Conservation (phyloP, 805 yeast species). For the Zygotorulaspora sp. region DNA sequence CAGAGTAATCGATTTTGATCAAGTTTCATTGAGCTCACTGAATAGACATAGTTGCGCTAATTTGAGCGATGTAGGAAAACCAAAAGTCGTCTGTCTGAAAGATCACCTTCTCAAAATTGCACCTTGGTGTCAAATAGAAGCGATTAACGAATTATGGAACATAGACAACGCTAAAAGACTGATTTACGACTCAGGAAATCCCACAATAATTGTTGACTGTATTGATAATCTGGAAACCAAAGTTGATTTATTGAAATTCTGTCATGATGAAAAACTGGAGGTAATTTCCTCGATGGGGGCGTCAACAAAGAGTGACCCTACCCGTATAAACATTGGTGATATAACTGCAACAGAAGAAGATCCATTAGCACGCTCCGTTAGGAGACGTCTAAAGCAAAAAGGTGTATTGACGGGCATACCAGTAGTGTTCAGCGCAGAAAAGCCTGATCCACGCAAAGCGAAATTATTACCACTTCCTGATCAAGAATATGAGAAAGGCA, state of each 20-base stretch:
- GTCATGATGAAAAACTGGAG: conserved; percentile 55
- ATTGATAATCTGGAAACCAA: conserved; percentile 97
- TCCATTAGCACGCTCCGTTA: conserved; percentile 80
- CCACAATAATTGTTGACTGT: conserved; percentile 86
- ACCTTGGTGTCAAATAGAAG: conserved; percentile 90
- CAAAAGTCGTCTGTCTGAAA: conserved; percentile 80
- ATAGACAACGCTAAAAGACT: conserved; percentile 59
- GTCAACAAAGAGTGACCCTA: conserved; percentile 92
- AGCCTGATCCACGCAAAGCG: conserved; percentile 95
- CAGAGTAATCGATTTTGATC: conserved; percentile 90
- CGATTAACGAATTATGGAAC: conserved; percentile 73
- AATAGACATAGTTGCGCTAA: conserved; percentile 94
- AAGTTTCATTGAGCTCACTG: conserved; percentile 84
- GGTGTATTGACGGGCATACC: conserved; percentile 78
- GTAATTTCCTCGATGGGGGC: conserved; percentile 95
- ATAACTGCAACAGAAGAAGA: conserved; percentile 89
- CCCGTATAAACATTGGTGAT: conserved; percentile 85
- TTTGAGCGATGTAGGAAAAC: conserved; percentile 84
- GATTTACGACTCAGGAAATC: conserved; percentile 44
- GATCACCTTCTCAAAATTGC: conserved; percentile 67
- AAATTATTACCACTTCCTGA: conserved; percentile 79
- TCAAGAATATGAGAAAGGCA: conserved; percentile 70
- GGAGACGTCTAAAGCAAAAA: conserved; percentile 74
- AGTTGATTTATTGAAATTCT: conserved; percentile 77
- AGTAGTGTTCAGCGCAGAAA: conserved; percentile 88